A percentile compares a stretch with the other conserved stretches of the same genome.
These are phyloP conservation scores for Wickerhamomyces mucosus DNA, from an alignment of 805 yeast genomes.

Conservation along the genomic window DNA sequence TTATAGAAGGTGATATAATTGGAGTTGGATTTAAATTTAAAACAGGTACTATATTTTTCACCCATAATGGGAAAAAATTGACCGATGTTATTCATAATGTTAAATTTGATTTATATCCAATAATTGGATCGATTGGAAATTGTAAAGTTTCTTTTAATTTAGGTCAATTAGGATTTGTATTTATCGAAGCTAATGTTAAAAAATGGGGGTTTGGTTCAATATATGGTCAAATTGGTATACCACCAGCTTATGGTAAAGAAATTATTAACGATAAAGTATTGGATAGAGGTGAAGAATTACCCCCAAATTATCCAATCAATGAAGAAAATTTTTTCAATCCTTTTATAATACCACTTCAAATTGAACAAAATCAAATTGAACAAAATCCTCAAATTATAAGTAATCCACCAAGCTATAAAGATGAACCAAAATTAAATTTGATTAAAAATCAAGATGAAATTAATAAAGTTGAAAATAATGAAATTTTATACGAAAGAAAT, in stretches of 20 bases:
- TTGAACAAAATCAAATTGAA: conserved; percentile 15
- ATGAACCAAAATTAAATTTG: conserved; percentile 14
- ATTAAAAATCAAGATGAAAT: conserved; percentile 3
- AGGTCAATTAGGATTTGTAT: conserved; percentile 77
- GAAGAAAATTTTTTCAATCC: conserved; percentile 57
- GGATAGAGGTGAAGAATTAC: conserved; percentile 65
- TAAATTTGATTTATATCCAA: conserved; percentile 72
- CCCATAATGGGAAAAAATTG: conserved; percentile 87
- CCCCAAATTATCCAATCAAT: conserved; percentile 59
- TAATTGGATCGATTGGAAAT: conserved; percentile 74
- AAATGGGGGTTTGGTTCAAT: conserved; percentile 65
- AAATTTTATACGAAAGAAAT: conserved; percentile 22
- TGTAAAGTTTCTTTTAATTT: conserved; percentile 81
- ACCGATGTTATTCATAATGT: conserved; percentile 75
- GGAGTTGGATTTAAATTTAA: conserved; percentile 85
- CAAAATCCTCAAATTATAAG: conserved; percentile 3
- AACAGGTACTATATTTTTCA: conserved; percentile 83
- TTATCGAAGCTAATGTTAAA: conserved; percentile 76
- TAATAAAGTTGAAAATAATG: conserved; percentile 8
- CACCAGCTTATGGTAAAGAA: conserved; percentile 35
- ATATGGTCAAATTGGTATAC: conserved; percentile 34
- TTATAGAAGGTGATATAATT: conserved; percentile 77
- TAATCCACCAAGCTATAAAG: conserved; percentile 19
- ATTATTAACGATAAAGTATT: conserved; percentile 40
- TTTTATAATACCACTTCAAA: too few relatives aligned